Percentiles rank a stretch among this genome's conserved stretches.
phyloP scores from a whole-genome alignment of 108 stramenopile species.

The Nitzschia putrida region DNA sequence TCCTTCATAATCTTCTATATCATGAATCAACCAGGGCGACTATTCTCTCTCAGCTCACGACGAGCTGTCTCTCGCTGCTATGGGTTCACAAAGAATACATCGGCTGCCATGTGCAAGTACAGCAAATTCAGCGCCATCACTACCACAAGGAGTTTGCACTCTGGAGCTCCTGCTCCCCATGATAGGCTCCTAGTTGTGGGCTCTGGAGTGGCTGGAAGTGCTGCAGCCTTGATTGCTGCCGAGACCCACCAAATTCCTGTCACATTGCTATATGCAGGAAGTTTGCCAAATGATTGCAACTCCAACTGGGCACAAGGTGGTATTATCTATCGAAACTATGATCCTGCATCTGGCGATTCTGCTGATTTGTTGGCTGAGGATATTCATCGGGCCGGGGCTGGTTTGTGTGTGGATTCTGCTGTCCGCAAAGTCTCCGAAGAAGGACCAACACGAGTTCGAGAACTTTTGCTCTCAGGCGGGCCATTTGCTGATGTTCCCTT shows the following conservation, averaged over 20 bases:
- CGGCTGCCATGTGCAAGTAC: neutral
- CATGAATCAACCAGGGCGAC: no score
- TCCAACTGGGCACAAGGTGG: constrained; percentile 97
- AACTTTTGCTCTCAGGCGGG: constrained; percentile 67
- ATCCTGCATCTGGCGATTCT: constrained; percentile 60
- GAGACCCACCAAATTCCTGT: constrained; percentile 69
- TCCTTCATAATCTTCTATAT: no score
- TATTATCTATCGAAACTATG: constrained; percentile 87
- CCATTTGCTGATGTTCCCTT: constrained; percentile 81
- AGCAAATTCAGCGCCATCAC: neutral
- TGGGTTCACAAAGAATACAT: no score
- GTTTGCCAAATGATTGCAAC: constrained; percentile 81
- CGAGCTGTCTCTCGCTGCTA: no score
- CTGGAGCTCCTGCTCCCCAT: neutral
- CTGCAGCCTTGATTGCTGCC: constrained; percentile 77
- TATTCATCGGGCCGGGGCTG: constrained; percentile 85
- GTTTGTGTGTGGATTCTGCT: constrained; percentile 79
- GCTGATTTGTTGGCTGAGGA: constrained; percentile 75
- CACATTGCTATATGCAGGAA: constrained; percentile 75
- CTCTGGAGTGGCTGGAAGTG: constrained; percentile 84
- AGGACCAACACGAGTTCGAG: constrained; percentile 82
- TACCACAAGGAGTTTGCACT: neutral
- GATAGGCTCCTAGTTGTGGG: constrained; percentile 79
- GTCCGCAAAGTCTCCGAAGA: constrained; percentile 87
- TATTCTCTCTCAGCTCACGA: no score